Conservation (phyloP, 176 grass and related monocot genomes). For the Zea luxurians region DNA sequence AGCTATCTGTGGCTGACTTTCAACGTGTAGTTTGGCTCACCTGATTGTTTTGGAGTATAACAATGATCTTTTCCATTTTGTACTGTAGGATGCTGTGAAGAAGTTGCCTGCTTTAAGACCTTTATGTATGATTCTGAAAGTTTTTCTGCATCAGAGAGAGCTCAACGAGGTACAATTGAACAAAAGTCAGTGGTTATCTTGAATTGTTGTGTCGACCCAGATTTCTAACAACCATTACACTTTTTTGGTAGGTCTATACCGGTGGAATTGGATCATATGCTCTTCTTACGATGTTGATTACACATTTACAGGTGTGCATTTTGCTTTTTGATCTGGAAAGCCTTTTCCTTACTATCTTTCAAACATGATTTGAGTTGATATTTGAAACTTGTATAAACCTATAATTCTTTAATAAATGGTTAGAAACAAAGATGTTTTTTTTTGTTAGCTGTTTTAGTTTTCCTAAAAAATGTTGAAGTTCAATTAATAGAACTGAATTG, state of each 20-base stretch:
- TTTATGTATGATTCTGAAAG: slow-evolving; percentile 90
- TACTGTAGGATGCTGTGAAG: slow-evolving; percentile 68
- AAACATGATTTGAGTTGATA: background rate
- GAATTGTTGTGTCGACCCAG: background rate
- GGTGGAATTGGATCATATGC: slow-evolving; percentile 99
- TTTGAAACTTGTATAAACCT: background rate
- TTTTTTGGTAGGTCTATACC: slow-evolving; percentile 73
- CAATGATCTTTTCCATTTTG: slow-evolving; percentile 18
- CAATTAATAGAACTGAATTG: background rate
- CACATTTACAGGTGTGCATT: slow-evolving; percentile 73
- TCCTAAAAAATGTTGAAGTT: background rate
- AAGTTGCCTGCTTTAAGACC: slow-evolving; percentile 88
- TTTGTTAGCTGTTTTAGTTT: background rate
- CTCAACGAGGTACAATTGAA: slow-evolving; percentile 81
- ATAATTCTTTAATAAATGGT: background rate
- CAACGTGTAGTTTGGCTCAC: background rate
- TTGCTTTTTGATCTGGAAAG: background rate
- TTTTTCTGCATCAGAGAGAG: slow-evolving; percentile 99
- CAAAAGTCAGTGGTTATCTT: background rate
- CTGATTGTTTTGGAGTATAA: slow-evolving; percentile 19
- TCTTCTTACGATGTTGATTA: slow-evolving; percentile 94
- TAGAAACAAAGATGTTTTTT: slow-evolving; percentile 11
- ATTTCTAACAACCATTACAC: slow-evolving; percentile 11
- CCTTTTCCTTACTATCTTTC: background rate
- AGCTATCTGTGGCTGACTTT: slow-evolving; percentile 25